phyloP scores from a whole-genome alignment of 1,284 basidiomycete species.

The Trametes polyzona region DNA sequence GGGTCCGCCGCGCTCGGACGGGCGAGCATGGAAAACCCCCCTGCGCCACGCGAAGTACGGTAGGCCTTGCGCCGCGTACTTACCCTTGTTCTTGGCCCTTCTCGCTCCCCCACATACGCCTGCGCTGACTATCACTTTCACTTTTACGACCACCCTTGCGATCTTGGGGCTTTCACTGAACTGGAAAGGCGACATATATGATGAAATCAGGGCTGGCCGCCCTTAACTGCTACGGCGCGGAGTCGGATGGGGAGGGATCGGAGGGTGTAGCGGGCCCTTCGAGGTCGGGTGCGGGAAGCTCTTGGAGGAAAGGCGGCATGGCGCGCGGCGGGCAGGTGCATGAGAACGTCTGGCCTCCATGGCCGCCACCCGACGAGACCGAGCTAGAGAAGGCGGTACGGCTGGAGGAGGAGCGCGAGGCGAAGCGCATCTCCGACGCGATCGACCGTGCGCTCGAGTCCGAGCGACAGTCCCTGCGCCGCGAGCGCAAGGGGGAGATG shows the following conservation, averaged over 20 bases:
- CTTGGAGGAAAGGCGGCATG: neutral
- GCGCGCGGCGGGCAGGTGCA: neutral
- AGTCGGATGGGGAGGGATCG: neutral
- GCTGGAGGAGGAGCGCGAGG: slow-evolving; percentile 51
- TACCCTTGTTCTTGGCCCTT: neutral
- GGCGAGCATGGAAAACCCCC: neutral
- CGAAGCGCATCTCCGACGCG: slow-evolving; percentile 54
- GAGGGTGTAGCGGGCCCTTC: too few species aligned
- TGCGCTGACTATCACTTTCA: too few species aligned
- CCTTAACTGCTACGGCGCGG: neutral
- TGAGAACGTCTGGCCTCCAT: slow-evolving; percentile 30
- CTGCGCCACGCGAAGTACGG: neutral
- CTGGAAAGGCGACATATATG: too few species aligned
- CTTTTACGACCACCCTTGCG: neutral
- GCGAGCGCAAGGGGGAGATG: slow-evolving; percentile 42
- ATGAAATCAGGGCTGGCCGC: neutral
- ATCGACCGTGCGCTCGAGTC: slow-evolving; percentile 55
- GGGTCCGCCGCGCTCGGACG: neutral
- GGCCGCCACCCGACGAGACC: slow-evolving; percentile 28
- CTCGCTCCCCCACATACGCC: too few species aligned
- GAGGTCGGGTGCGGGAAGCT: neutral
- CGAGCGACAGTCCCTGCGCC: slow-evolving; percentile 44
- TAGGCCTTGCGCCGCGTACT: neutral
- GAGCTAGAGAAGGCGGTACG: slow-evolving; percentile 38
- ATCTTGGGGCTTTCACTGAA: too few species aligned